A percentile compares a stretch with the other conserved stretches of the same genome.
phyloP scores from a whole-genome alignment of 2,329 filamentous ascomycete genomes.

The Trichoderma arundinaceum region DNA sequence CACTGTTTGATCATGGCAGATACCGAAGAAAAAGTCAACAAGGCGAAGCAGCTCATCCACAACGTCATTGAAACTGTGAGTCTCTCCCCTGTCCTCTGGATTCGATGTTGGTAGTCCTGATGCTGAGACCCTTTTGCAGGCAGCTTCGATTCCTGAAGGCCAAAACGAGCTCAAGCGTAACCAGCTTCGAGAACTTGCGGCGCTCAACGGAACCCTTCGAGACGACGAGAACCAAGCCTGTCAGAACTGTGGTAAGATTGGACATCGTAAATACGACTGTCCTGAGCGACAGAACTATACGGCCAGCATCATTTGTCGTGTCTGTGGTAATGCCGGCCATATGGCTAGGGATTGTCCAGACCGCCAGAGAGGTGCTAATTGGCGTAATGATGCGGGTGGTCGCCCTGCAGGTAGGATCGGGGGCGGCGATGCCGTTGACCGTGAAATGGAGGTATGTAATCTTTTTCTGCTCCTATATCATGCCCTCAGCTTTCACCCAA shows the following conservation, averaged over 20 bases:
- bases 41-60: constrained; percentile 97
- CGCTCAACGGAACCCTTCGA: constrained; percentile 97
- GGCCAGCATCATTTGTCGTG: constrained; percentile 98
- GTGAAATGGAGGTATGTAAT: constrained; percentile 86
- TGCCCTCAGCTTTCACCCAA: background rate
- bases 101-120: background rate
- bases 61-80: constrained; percentile 98
- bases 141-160: constrained; percentile 96
- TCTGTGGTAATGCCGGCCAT: constrained; percentile 96
- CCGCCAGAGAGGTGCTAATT: constrained; percentile 85
- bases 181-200: constrained; percentile 95
- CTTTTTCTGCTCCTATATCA: constrained; percentile 29
- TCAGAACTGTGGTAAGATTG: constrained; percentile 99
- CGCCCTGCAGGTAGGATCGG: constrained; percentile 70
- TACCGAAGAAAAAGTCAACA: constrained; percentile 99
- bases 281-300: constrained; percentile 98
- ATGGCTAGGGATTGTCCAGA: constrained; percentile 99
- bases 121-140: constrained; percentile 60
- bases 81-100: constrained; percentile 35
- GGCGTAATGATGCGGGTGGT: constrained; percentile 75
- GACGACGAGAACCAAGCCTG: constrained; percentile 99
- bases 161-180: constrained; percentile 99
- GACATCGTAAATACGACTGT: constrained; percentile 98
- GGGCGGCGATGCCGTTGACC: constrained; percentile 82
- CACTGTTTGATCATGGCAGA: constrained; percentile 99